These are phyloP conservation scores for Aleurites moluccanus DNA, from an alignment of 441 rosid genomes.

Conservation along the genomic window DNA sequence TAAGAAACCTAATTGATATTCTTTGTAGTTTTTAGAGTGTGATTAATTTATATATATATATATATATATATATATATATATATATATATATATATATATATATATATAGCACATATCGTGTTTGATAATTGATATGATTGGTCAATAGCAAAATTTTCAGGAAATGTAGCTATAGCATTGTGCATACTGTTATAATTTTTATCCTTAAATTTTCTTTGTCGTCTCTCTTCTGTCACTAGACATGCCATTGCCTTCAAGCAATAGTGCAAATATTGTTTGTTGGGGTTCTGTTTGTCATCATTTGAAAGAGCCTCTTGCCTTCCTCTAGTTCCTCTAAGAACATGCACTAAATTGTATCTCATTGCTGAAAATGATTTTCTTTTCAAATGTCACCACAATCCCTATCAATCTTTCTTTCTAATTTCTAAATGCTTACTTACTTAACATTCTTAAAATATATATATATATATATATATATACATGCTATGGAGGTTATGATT, in stretches of 20 bases:
- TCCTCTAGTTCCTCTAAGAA: too few species aligned
- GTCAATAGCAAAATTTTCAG: not conserved
- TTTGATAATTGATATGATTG: not conserved
- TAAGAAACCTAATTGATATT: too few species aligned
- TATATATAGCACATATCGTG: not conserved
- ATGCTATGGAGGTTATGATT: too few species aligned
- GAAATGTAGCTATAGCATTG: not conserved
- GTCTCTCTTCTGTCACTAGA: not conserved
- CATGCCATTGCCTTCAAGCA: not conserved
- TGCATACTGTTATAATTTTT: not conserved
- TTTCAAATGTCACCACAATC: not conserved
- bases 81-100: too few species aligned
- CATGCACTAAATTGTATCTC: not conserved
- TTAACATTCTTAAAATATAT: too few species aligned
- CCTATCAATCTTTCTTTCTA: not conserved
- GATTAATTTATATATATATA: too few species aligned
- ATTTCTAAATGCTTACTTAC: too few species aligned
- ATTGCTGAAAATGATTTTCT: not conserved
- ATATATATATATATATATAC: too few species aligned
- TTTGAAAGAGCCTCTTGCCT: not conserved
- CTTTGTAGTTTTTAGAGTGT: too few species aligned
- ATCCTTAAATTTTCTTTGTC: not conserved
- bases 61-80: too few species aligned
- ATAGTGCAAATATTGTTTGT: not conserved
- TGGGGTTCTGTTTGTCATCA: not conserved